Percentiles rank a stretch among this genome's conserved stretches.
These are phyloP conservation scores for Sextonia rubra DNA, from an alignment of 164 flowering plant genomes.

Conservation along the genomic window DNA sequence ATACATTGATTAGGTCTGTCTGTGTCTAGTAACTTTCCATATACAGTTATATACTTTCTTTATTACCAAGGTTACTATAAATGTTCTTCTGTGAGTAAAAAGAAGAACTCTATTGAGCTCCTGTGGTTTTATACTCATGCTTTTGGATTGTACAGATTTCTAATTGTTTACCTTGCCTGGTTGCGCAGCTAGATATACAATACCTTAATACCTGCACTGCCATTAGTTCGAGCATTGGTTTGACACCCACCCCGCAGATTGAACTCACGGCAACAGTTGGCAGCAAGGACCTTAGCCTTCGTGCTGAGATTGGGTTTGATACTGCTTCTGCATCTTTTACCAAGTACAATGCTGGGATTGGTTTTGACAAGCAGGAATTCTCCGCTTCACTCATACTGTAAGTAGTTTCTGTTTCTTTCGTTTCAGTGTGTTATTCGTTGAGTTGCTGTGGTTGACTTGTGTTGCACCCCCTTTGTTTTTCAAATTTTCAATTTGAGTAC, in stretches of 20 bases:
- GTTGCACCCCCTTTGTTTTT: no score
- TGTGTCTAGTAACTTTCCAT: no score
- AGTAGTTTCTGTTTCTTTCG: constrained; percentile 14
- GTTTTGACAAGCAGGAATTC: constrained; percentile 55
- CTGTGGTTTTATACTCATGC: no score
- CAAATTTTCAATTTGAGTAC: no score
- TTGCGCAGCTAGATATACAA: constrained; percentile 64
- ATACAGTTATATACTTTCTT: no score
- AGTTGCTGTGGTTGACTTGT: no score
- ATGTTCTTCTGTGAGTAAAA: no score
- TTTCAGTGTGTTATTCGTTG: no score
- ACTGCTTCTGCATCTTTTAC: constrained; percentile 55
- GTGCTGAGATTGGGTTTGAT: constrained; percentile 72
- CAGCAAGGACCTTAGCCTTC: constrained; percentile 42
- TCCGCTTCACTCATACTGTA: constrained; percentile 64
- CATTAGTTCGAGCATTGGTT: constrained; percentile 60
- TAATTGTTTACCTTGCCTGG: not conserved
- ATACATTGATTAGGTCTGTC: no score
- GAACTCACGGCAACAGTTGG: constrained; percentile 63
- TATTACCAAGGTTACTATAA: no score
- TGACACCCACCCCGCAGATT: constrained; percentile 58
- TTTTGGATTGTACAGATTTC: not conserved
- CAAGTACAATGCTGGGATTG: constrained; percentile 65
- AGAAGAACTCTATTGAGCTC: no score
- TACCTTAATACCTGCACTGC: constrained; percentile 57